phyloP scores from a whole-genome alignment of 169 alveolate genomes.

The Plasmodium adleri region DNA sequence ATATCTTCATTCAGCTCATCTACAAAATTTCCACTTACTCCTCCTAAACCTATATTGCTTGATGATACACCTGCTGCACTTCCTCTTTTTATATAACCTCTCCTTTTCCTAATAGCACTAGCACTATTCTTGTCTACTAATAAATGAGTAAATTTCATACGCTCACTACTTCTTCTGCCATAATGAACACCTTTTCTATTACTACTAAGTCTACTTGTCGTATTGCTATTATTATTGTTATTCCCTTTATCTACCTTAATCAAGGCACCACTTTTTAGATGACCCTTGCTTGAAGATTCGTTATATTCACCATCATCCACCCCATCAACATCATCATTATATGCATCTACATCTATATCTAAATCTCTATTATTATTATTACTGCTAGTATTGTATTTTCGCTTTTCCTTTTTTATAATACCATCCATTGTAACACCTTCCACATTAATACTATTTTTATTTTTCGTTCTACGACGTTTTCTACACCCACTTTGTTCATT shows the following conservation, averaged over 20 bases:
- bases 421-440: background rate
- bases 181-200: slow-evolving; percentile 9
- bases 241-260: background rate
- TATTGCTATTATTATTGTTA: background rate
- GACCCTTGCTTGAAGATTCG: too few relatives aligned
- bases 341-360: background rate
- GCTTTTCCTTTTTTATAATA: background rate
- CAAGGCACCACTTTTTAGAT: too few relatives aligned
- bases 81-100: slow-evolving; percentile 4
- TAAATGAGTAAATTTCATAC: slow-evolving; percentile 7
- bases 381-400: background rate
- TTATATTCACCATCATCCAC: too few relatives aligned
- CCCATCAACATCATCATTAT: too few relatives aligned
- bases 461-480: slow-evolving; percentile 22
- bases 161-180: slow-evolving; percentile 30
- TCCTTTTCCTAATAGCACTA: background rate
- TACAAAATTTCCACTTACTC: slow-evolving; percentile 14
- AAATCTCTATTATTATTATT: background rate
- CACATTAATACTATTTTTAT: slow-evolving; percentile 1
- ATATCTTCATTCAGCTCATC: slow-evolving; percentile 14
- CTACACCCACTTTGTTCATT: slow-evolving; percentile 23
- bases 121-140: background rate
- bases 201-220: background rate
- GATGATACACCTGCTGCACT: background rate
- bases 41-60: background rate